These are phyloP conservation scores for Neurospora sublineolata DNA, from an alignment of 495 filamentous ascomycete genomes.

Conservation along the genomic window DNA sequence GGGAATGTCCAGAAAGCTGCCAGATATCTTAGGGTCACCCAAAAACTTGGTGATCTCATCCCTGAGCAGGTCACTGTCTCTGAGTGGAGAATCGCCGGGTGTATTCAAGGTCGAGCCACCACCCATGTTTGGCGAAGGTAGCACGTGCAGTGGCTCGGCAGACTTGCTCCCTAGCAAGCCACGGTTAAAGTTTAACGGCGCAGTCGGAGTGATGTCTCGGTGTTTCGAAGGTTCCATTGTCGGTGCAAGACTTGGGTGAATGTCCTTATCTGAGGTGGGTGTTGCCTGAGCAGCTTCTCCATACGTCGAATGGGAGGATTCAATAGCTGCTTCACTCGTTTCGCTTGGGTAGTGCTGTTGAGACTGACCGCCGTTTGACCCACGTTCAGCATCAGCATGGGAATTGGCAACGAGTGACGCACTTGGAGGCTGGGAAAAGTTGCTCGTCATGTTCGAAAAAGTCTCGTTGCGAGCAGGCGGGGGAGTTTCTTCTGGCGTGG, in stretches of 20 bases:
- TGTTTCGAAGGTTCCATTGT: conserved; percentile 7
- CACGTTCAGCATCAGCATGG: not conserved
- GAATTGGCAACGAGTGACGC: not conserved
- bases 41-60: conserved; percentile 77
- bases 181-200: conserved; percentile 37
- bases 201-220: conserved; percentile 31
- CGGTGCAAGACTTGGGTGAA: conserved; percentile 5
- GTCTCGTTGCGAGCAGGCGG: conserved; percentile 9
- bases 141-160: conserved; percentile 8
- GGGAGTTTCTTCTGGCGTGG: conserved; percentile 15
- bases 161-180: conserved; percentile 8
- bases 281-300: not conserved
- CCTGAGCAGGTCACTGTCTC: conserved; percentile 64
- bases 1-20: conserved; percentile 1
- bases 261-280: not conserved
- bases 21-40: conserved; percentile 32
- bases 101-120: conserved; percentile 46
- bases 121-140: conserved; percentile 28
- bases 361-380: not conserved
- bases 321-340: not conserved
- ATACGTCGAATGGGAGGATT: not conserved
- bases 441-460: conserved; percentile 1
- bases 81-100: conserved; percentile 43
- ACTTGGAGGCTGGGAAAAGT: not conserved
- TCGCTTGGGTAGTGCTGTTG: not conserved